A percentile compares a stretch with the other conserved stretches of the same genome.
These are phyloP conservation scores for Halenospora varia DNA, from an alignment of 495 filamentous ascomycete genomes.

Conservation along the genomic window DNA sequence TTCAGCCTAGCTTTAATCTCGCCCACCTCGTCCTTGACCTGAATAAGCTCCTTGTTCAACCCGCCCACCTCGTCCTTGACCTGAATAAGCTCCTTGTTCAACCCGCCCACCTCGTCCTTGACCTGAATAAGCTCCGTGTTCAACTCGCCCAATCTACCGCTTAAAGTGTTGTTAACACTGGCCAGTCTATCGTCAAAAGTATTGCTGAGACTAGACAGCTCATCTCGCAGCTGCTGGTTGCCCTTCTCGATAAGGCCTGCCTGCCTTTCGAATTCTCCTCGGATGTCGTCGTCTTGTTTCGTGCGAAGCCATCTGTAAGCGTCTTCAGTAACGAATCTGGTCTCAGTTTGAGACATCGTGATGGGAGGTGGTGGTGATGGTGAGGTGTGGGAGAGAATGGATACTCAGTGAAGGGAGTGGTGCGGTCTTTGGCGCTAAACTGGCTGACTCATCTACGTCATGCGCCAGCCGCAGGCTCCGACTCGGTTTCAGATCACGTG, in stretches of 20 bases:
- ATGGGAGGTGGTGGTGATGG: neutral
- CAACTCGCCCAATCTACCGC: neutral
- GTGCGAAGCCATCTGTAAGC: neutral
- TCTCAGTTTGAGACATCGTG: neutral
- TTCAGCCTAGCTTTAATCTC: neutral
- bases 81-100: neutral
- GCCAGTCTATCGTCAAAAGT: neutral
- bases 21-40: constrained; percentile 3
- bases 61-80: neutral
- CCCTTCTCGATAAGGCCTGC: neutral
- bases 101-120: neutral
- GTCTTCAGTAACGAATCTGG: neutral
- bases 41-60: neutral
- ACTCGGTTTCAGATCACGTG: no score
- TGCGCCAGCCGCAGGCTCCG: no score
- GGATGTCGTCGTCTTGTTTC: neutral
- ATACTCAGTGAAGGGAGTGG: neutral
- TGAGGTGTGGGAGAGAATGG: no score
- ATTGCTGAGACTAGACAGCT: neutral
- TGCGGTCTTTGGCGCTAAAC: neutral
- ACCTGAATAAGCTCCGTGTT: neutral
- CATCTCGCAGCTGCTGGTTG: constrained; percentile 2
- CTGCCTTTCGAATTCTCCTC: neutral
- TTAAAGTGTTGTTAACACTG: neutral
- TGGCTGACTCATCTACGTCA: neutral